These are phyloP conservation scores for Lolium perenne DNA, from an alignment of 176 grass and related monocot species.

Conservation along the genomic window DNA sequence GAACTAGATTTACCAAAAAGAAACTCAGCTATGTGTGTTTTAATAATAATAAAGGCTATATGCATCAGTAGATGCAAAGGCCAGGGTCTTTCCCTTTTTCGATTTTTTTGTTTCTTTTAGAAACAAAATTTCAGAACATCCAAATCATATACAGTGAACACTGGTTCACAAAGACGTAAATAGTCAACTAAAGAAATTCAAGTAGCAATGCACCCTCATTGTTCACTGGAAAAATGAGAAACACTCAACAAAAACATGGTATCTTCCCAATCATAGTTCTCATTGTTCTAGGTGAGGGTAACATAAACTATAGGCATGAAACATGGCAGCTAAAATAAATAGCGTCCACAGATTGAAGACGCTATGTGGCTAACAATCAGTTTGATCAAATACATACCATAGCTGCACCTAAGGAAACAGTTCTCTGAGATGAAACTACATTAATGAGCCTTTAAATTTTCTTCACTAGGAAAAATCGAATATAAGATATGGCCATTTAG, in stretches of 20 bases:
- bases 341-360: background rate
- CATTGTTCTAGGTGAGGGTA: background rate
- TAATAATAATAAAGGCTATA: no score
- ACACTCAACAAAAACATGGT: background rate
- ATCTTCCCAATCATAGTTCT: background rate
- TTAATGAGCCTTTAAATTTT: background rate
- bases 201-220: background rate
- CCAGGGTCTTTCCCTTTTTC: no score
- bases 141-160: background rate
- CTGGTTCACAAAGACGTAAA: background rate
- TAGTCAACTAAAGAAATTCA: background rate
- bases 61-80: no score
- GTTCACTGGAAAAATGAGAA: background rate
- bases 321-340: background rate
- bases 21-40: background rate
- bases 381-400: background rate
- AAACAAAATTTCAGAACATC: background rate
- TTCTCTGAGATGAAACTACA: background rate
- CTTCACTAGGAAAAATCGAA: background rate
- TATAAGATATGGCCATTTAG: background rate
- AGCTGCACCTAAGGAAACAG: background rate
- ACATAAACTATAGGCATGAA: background rate
- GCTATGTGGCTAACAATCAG: background rate
- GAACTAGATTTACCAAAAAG: conserved; percentile 12
- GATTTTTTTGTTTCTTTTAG: background rate